These are phyloP conservation scores for Cercospora sp. DNA, from an alignment of 2,329 filamentous ascomycete genomes.

Conservation along the genomic window DNA sequence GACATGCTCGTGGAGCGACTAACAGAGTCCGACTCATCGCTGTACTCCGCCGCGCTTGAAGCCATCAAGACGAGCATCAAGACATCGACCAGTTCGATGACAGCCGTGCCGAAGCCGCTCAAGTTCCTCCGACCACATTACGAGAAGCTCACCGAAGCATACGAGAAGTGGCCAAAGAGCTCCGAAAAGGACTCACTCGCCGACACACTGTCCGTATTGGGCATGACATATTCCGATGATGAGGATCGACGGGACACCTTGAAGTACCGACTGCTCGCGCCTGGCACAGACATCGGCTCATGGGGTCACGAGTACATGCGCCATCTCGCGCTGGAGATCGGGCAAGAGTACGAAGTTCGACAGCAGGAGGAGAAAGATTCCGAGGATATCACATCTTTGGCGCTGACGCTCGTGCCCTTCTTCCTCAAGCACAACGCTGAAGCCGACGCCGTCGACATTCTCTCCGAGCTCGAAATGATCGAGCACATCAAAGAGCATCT, in stretches of 20 bases:
- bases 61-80: conserved; percentile 99
- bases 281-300: conserved; percentile 87
- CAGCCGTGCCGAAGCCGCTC: conserved; percentile 93
- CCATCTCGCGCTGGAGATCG: conserved; percentile 92
- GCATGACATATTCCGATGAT: conserved; percentile 93
- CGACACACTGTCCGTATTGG: conserved; percentile 94
- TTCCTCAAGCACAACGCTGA: conserved; percentile 98
- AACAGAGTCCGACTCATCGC: conserved; percentile 79
- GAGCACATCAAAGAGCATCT: conserved; percentile 85
- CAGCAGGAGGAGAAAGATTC: conserved; percentile 81
- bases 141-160: conserved; percentile 80
- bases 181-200: conserved; percentile 87
- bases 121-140: conserved; percentile 98
- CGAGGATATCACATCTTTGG: conserved; percentile 81
- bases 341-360: conserved; percentile 87
- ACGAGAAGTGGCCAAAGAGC: conserved; percentile 83
- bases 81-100: conserved; percentile 99
- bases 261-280: conserved; percentile 88
- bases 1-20: conserved; percentile 97
- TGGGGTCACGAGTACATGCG: conserved; percentile 99
- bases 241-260: conserved; percentile 94
- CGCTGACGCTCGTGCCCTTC: conserved; percentile 81
- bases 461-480: conserved; percentile 97
- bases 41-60: conserved; percentile 91
- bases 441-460: conserved; percentile 92